These are phyloP conservation scores for Schwanniomyces pseudopolymorphus DNA, from an alignment of 805 yeast species.

Conservation along the genomic window DNA sequence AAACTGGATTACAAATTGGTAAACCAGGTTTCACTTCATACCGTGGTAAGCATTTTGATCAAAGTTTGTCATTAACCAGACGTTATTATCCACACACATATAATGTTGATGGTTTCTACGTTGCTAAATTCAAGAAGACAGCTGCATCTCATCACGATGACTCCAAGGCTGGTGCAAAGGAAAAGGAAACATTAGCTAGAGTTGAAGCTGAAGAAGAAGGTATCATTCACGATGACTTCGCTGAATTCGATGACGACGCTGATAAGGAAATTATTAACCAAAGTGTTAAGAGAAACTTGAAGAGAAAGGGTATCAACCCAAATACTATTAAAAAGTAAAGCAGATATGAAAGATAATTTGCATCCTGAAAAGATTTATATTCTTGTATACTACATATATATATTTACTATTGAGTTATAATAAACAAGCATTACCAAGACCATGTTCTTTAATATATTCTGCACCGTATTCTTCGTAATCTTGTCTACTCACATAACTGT, in stretches of 20 bases:
- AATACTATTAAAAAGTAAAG: constrained; percentile 25
- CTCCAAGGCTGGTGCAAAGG: constrained; percentile 83
- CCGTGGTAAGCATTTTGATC: constrained; percentile 89
- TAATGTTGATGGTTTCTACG: constrained; percentile 97
- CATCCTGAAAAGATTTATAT: constrained; percentile 3
- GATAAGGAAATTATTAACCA: constrained; percentile 72
- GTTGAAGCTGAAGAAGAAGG: constrained; percentile 80
- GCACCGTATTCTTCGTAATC: constrained; percentile 90
- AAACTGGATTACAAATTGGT: constrained; percentile 89
- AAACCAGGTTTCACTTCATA: constrained; percentile 92
- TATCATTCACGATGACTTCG: constrained; percentile 82
- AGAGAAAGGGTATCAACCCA: constrained; percentile 74
- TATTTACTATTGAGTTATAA: constrained; percentile 13
- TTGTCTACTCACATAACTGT: constrained; percentile 55
- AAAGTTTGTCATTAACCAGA: constrained; percentile 75
- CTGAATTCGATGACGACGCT: constrained; percentile 72
- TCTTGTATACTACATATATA: constrained; percentile 8
- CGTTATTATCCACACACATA: constrained; percentile 98
- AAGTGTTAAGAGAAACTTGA: constrained; percentile 62
- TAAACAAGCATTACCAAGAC: constrained; percentile 61
- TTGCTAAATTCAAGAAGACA: constrained; percentile 91
- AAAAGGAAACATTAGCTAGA: constrained; percentile 79
- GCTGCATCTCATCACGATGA: constrained; percentile 84
- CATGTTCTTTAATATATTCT: constrained; percentile 85
- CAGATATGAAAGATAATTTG: not conserved